A percentile compares a stretch with the other conserved stretches of the same genome.
phyloP scores from a whole-genome alignment of 345 rosid species.

The Punica granatum region DNA sequence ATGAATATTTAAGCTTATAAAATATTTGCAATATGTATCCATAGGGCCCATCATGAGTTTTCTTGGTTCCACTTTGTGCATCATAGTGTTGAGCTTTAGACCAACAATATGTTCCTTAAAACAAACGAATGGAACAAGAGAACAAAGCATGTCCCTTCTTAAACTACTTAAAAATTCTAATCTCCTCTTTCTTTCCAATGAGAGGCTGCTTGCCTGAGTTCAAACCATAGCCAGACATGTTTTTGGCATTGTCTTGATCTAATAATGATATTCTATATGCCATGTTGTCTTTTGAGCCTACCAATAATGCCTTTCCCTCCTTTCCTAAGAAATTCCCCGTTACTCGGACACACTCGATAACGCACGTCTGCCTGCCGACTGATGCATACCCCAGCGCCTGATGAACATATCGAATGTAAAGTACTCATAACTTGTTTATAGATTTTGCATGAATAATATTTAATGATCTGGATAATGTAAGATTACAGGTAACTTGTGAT shows the following conservation, averaged over 20 bases:
- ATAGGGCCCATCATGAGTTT: neutral
- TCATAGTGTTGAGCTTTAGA: conserved; percentile 8
- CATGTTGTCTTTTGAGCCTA: neutral
- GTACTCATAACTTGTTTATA: too few relatives aligned
- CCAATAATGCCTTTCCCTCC: too few relatives aligned
- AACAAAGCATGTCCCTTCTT: neutral
- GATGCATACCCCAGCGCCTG: too few relatives aligned
- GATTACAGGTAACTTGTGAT: too few relatives aligned
- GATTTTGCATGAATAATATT: too few relatives aligned
- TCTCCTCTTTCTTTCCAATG: neutral
- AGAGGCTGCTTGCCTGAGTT: conserved; percentile 2
- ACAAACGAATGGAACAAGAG: neutral
- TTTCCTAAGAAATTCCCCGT: too few relatives aligned
- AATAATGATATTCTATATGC: neutral
- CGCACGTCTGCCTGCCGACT: too few relatives aligned
- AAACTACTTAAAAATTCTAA: neutral
- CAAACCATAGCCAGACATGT: conserved; percentile 2
- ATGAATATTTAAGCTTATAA: too few relatives aligned
- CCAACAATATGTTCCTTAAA: conserved; percentile 7
- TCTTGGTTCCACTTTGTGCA: neutral
- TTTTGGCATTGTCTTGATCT: neutral
- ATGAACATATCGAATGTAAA: too few relatives aligned
- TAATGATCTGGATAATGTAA: too few relatives aligned
- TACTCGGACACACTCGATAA: too few relatives aligned
- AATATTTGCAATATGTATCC: too few relatives aligned